Evolutionary conservation across 2,329 filamentous ascomycete genomes (phyloP), one percentile per base, ranked within the genome.

Genomic region (Aaosphaeria arxii): DNA sequence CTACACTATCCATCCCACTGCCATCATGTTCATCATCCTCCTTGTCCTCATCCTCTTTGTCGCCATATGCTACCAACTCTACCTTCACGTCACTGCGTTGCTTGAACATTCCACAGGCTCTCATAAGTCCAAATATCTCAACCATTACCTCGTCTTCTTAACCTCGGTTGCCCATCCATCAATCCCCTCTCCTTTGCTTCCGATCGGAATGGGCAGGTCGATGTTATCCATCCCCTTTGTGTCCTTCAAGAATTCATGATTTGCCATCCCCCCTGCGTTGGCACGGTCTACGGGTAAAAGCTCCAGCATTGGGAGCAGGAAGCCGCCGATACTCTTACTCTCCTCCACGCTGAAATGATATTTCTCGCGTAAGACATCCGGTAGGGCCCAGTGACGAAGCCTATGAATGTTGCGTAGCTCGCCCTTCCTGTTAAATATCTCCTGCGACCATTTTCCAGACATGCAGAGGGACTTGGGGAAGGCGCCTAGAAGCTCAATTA

Each of bases 371-470:
- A 99, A 78, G 1, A 99, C 94, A 62, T 97, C 92, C 0, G 91
- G 84, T 5, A 99, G 77, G 0, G 91, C 91, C 94, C 94, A 99
- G 73, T 97, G 92, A 45, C 94, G 88, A 54, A 99, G 81, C 40
- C 94, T 84, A 71, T 97, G 94, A 62, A 99, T 99, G 74, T 99
- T 97, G 49, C 94, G 89, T 35, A 99, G 82, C 70, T 99, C 94
- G 59, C 94, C 94, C 72, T 96, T 95, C 57, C 94, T 85, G 70
- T 96, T 97, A 78, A 99, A 99, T 54, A 99, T 99, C 70, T 97
- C 94, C 71, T 96, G 92, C 11, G 87, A 91, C 94, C 94, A 97
- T 73, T 96, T 96, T 44, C 94, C 94, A 1, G 88, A 87, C 46
- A 96, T 81, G 71, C 90, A 96, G 43, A 97, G 81, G 4, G 89